Conservation (phyloP, 345 rosid genomes). For the Eutrema heterophyllum region DNA sequence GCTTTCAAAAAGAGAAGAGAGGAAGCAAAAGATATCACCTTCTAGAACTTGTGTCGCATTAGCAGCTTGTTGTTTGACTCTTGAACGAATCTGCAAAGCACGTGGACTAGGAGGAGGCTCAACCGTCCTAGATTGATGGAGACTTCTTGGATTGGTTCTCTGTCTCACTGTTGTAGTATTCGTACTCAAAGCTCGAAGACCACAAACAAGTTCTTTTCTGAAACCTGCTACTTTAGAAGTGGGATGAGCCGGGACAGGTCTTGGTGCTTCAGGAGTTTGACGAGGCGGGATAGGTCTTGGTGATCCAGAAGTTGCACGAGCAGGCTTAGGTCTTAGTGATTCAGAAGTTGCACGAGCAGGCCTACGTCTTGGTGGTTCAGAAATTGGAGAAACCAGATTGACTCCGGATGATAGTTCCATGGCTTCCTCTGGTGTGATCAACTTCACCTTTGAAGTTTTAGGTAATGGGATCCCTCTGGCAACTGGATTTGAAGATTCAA, state of each 20-base stretch:
- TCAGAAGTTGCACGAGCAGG: neutral
- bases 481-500: conserved; percentile 29
- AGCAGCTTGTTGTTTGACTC: conserved; percentile 6
- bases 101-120: conserved; percentile 27
- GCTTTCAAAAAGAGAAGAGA: conserved; percentile 8
- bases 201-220: conserved; percentile 3
- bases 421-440: conserved; percentile 25
- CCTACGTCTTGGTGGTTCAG: neutral
- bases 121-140: neutral
- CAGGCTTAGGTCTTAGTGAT: neutral
- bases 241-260: neutral
- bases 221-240: neutral
- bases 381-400: neutral
- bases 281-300: neutral
- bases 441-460: conserved; percentile 19
- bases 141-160: neutral
- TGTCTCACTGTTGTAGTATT: neutral
- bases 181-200: conserved; percentile 16
- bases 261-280: neutral
- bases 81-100: conserved; percentile 13
- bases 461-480: conserved; percentile 4
- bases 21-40: conserved; percentile 10
- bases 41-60: conserved; percentile 5
- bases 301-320: neutral
- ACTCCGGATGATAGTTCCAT: conserved; percentile 1